phyloP scores from a whole-genome alignment of 148 eudicot genomes.

The Chenopodium suecicum region DNA sequence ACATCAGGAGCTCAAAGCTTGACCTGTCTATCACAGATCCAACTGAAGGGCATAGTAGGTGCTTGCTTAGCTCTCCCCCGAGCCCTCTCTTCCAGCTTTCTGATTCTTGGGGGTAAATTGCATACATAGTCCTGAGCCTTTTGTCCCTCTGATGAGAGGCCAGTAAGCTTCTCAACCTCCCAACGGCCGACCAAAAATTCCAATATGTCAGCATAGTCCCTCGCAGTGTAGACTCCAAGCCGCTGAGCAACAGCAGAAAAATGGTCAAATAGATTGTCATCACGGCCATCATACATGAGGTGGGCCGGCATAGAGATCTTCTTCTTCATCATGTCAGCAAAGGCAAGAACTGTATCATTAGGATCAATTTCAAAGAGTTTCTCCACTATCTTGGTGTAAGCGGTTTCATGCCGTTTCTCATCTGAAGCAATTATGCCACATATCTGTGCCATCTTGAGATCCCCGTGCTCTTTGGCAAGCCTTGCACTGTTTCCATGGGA shows the following conservation, averaged over 20 bases:
- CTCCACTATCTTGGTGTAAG: constrained; percentile 67
- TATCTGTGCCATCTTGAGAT: constrained; percentile 53
- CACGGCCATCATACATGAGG: constrained; percentile 62
- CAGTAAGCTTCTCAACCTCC: constrained; percentile 43
- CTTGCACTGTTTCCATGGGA: constrained; percentile 70
- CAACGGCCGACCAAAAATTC: constrained; percentile 49
- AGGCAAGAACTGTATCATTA: constrained; percentile 48
- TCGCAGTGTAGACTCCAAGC: constrained; percentile 62
- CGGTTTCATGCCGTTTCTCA: constrained; percentile 66
- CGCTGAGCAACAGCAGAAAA: constrained; percentile 67
- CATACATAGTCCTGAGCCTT: constrained; percentile 41
- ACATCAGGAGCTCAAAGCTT: constrained; percentile 28
- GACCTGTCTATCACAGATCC: constrained; percentile 49
- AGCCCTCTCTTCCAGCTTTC: constrained; percentile 55
- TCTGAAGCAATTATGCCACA: constrained; percentile 71
- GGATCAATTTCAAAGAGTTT: constrained; percentile 70
- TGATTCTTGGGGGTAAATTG: constrained; percentile 45
- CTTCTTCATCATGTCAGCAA: constrained; percentile 71
- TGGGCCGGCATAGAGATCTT: constrained; percentile 75
- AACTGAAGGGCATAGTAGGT: constrained; percentile 43
- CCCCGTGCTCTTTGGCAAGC: constrained; percentile 56
- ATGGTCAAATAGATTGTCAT: constrained; percentile 53
- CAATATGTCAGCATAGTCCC: constrained; percentile 60
- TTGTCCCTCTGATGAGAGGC: constrained; percentile 49
- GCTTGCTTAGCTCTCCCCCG: constrained; percentile 39